A percentile compares a stretch with the other conserved stretches of the same genome.
Conservation (phyloP, 192 early-diverging fungal genomes). For the Pilaira anomala region DNA sequence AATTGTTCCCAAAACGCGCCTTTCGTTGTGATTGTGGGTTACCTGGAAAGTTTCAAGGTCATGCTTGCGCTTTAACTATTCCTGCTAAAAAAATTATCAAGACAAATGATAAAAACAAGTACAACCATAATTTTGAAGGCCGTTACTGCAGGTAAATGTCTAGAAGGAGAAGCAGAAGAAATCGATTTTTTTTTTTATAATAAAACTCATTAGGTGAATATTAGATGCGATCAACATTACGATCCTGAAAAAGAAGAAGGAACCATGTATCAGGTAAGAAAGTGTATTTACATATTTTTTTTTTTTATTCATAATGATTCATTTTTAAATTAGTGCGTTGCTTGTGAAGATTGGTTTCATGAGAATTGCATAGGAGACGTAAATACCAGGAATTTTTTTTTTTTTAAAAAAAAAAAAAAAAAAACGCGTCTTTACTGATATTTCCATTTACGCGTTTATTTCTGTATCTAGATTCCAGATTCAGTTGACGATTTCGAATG, state of each 20-base stretch:
- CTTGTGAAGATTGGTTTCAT: slow-evolving; percentile 89
- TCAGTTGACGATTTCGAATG: slow-evolving; percentile 54
- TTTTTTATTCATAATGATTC: too few relatives aligned
- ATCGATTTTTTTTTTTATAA: neutral
- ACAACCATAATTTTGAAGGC: slow-evolving; percentile 83
- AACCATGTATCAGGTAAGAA: slow-evolving; percentile 63
- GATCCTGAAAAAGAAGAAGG: slow-evolving; percentile 67
- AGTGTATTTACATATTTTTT: neutral
- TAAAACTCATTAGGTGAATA: too few relatives aligned
- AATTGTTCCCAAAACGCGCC: slow-evolving; percentile 78
- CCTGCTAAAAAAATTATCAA: slow-evolving; percentile 31
- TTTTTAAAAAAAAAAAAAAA: slow-evolving; percentile 13
- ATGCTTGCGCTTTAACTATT: slow-evolving; percentile 39
- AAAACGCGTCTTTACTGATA: neutral
- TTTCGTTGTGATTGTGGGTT: slow-evolving; percentile 94
- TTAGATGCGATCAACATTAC: slow-evolving; percentile 73
- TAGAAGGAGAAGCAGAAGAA: slow-evolving; percentile 34
- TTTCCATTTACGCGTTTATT: neutral
- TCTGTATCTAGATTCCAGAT: slow-evolving; percentile 47
- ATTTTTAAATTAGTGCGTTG: slow-evolving; percentile 60
- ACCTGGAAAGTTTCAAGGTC: slow-evolving; percentile 34
- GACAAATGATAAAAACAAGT: slow-evolving; percentile 67
- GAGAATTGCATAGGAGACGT: slow-evolving; percentile 65
- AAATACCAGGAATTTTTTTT: too few relatives aligned
- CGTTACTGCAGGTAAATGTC: slow-evolving; percentile 78